Evolutionary conservation across 1,139 yeast species (phyloP), one percentile per base, ranked within the genome.

Genomic region (Suhomyces ambrosiae): DNA sequence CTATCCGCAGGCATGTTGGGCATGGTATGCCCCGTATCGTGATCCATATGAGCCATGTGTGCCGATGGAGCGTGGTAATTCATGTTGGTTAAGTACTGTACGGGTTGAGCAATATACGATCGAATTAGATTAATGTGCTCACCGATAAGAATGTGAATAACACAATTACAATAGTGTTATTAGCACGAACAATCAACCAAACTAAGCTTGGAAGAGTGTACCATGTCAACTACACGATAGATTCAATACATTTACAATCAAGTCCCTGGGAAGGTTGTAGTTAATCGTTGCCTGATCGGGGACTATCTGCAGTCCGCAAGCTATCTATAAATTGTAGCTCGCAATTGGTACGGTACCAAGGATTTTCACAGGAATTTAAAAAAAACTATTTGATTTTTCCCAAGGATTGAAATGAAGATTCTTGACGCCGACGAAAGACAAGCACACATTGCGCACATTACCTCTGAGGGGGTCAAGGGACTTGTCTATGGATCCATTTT

Each of bases 381-480:
- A n/a, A n/a, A n/a, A n/a, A n/a, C n/a, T n/a, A n/a, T n/a, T n/a
- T n/a, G n/a, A n/a, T n/a, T n/a, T n/a, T n/a, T n/a, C n/a, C n/a
- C n/a, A n/a, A n/a, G n/a, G n/a, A n/a, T n/a, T 18, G 8, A 18
- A 9, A 71, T 71, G 77, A 71, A 71, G 54, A 54, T 71, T 41
- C 53, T 71, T 36, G 56, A 56, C 28, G 44, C 52, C 34, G 76
- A 68, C 45, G 77, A 71, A 49, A 66, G 53, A 44, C 61, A 66
- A 23, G 76, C 76, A 2, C 77, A 71, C 49, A 53, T 58, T 23
- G 50, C 63, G 9, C 65, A 67, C 46, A 58, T 71, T 24, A 44
- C 60, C 19, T 44, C 61, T 7, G 75, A 70, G 45, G 74, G 76
- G 9, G 38, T 56, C 37, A 68, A 68, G 49, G 77, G 77, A 3